Percentiles rank a stretch among this genome's conserved stretches.
phyloP scores from a whole-genome alignment of 116 monocot genomes.

The Trichopus zeylanicus region DNA sequence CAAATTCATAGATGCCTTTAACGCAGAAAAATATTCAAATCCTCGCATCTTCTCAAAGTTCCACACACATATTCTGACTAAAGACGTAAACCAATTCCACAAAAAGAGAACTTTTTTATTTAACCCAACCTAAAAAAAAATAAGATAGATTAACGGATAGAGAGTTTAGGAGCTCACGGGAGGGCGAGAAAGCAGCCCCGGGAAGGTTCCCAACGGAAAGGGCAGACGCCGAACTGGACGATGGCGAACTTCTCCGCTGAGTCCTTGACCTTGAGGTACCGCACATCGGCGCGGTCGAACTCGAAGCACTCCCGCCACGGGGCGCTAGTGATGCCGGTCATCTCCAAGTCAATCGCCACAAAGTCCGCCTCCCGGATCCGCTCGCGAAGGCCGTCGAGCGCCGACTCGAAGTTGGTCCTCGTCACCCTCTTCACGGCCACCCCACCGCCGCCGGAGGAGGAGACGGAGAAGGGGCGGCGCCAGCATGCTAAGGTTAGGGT shows the following conservation, averaged over 20 bases:
- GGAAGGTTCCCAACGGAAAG: conserved; percentile 72
- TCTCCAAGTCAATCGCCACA: conserved; percentile 90
- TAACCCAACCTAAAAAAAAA: too few relatives aligned
- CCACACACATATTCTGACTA: too few relatives aligned
- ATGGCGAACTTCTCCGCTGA: conserved; percentile 85
- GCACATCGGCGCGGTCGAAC: conserved; percentile 77
- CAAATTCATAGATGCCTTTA: too few relatives aligned
- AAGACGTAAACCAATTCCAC: too few relatives aligned
- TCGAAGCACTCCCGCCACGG: conserved; percentile 88
- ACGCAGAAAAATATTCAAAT: too few relatives aligned
- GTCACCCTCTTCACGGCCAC: conserved; percentile 75
- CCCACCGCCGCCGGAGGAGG: conserved; percentile 7
- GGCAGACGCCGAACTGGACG: conserved; percentile 87
- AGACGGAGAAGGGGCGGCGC: conserved; percentile 2
- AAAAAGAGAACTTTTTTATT: background rate
- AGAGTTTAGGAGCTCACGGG: conserved; percentile 45
- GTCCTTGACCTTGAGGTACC: conserved; percentile 84
- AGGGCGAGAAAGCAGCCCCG: conserved; percentile 51
- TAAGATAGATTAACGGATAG: background rate
- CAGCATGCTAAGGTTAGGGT: conserved; percentile 15
- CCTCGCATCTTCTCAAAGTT: too few relatives aligned
- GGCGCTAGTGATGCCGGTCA: conserved; percentile 89
- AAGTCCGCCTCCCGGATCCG: conserved; percentile 62
- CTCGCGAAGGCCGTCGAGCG: conserved; percentile 43
- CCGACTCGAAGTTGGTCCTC: conserved; percentile 49